phyloP scores from a whole-genome alignment of 495 filamentous ascomycete species.

The Penicillium canariense region DNA sequence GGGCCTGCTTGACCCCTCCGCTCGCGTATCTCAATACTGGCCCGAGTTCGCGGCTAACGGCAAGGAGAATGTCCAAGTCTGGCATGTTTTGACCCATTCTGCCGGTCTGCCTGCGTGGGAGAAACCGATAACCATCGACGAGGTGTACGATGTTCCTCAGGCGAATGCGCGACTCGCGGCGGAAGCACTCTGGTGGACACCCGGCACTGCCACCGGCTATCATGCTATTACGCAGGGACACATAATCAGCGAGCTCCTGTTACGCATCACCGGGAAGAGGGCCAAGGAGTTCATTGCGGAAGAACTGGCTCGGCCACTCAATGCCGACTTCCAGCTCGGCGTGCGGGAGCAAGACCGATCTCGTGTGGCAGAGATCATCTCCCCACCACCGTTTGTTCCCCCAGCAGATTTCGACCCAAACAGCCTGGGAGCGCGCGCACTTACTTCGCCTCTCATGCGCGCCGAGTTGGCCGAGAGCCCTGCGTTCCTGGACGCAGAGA shows the following conservation, averaged over 20 bases:
- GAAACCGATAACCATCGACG: slow-evolving; percentile 22
- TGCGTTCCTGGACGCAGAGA: background rate
- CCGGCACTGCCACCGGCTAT: slow-evolving; percentile 29
- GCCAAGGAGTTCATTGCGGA: slow-evolving; percentile 29
- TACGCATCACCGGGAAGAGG: slow-evolving; percentile 19
- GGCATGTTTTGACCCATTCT: slow-evolving; percentile 27
- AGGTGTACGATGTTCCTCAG: slow-evolving; percentile 18
- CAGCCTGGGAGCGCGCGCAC: background rate
- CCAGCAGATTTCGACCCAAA: background rate
- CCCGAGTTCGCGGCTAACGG: slow-evolving; percentile 31
- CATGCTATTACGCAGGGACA: slow-evolving; percentile 27
- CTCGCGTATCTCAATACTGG: slow-evolving; percentile 30
- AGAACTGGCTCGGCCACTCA: slow-evolving; percentile 22
- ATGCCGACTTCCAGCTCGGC: slow-evolving; percentile 29
- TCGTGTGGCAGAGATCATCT: too few species aligned
- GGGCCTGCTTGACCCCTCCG: slow-evolving; percentile 21
- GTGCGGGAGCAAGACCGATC: slow-evolving; percentile 21
- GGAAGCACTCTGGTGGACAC: slow-evolving; percentile 31
- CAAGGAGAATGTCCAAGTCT: slow-evolving; percentile 23
- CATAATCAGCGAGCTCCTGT: slow-evolving; percentile 28
- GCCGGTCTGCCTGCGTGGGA: slow-evolving; percentile 25
- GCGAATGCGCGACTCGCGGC: slow-evolving; percentile 22
- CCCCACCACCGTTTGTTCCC: background rate
- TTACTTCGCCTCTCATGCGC: background rate
- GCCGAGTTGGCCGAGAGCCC: slow-evolving; percentile 7